Evolutionary conservation across 139 green algal genomes (phyloP).

Genomic region (Volvox africanus): DNA sequence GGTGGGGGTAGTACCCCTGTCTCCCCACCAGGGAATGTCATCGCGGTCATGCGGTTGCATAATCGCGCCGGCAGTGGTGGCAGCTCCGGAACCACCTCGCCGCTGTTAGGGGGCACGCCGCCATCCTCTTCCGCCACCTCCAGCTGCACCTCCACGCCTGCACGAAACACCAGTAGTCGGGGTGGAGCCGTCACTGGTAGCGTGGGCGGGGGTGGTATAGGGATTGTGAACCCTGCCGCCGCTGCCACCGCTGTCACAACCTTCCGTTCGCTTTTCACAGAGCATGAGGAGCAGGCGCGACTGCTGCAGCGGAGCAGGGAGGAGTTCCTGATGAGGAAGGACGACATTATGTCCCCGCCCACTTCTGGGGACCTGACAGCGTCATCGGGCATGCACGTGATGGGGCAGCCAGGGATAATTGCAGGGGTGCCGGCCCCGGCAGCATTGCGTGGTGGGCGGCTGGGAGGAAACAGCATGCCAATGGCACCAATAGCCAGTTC

Average conservation of each 20-base stretch:
- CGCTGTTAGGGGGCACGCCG: neutral
- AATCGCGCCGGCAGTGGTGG: neutral
- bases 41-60: neutral
- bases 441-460: neutral
- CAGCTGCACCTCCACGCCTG: neutral
- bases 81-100: neutral
- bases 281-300: constrained; percentile 15
- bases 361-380: too few relatives aligned
- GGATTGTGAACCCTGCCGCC: too few relatives aligned
- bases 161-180: neutral
- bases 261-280: neutral
- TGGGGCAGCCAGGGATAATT: neutral
- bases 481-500: too few relatives aligned
- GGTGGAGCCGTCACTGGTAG: neutral
- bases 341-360: neutral
- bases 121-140: neutral
- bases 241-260: neutral
- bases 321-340: constrained; percentile 3
- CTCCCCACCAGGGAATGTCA: neutral
- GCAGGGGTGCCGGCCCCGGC: neutral
- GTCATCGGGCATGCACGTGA: too few relatives aligned
- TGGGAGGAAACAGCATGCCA: neutral
- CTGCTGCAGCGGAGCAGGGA: neutral
- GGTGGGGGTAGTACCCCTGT: neutral
- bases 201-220: neutral